phyloP scores from a whole-genome alignment of 352 stramenopile genomes.

The Pythium inflatum region DNA sequence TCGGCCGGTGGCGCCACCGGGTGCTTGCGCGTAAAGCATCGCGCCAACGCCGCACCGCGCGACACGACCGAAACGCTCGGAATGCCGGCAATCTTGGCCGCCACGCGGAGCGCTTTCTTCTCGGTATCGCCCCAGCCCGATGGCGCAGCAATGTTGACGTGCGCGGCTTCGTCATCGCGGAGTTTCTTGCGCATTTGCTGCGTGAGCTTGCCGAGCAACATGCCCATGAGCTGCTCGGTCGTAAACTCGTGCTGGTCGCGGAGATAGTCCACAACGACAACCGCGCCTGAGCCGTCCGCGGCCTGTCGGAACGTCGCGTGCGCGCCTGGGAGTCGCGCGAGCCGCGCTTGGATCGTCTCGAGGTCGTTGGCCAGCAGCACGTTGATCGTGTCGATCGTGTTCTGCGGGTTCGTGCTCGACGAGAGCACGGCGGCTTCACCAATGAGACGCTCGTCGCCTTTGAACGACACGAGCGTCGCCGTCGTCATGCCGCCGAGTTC shows the following conservation, averaged over 20 bases:
- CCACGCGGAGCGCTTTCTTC: constrained; percentile 49
- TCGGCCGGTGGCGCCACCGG: constrained; percentile 40
- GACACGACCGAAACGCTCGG: constrained; percentile 53
- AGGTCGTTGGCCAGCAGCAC: constrained; percentile 67
- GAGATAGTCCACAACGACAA: constrained; percentile 69
- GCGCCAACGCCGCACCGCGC: constrained; percentile 60
- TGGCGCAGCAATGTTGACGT: constrained; percentile 71
- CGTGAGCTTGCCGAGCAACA: constrained; percentile 78
- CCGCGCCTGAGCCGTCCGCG: constrained; percentile 33
- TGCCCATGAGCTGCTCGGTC: constrained; percentile 73
- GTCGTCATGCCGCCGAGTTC: constrained; percentile 89
- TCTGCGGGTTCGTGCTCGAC: constrained; percentile 81
- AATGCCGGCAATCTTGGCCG: constrained; percentile 69
- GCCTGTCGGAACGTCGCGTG: constrained; percentile 6
- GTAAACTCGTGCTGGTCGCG: constrained; percentile 53
- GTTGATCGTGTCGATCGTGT: constrained; percentile 78
- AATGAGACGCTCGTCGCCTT: constrained; percentile 80
- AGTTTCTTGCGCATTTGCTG: constrained; percentile 70
- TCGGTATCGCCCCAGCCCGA: constrained; percentile 62
- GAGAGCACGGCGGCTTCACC: constrained; percentile 86
- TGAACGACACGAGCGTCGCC: constrained; percentile 88
- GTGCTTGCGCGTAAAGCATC: constrained; percentile 87
- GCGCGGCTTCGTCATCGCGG: constrained; percentile 40
- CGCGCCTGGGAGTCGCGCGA: constrained; percentile 40
- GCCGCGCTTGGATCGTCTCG: constrained; percentile 46